A percentile compares a stretch with the other conserved stretches of the same genome.
phyloP scores from a whole-genome alignment of 306 rosid species.

The Mimosa pudica region DNA sequence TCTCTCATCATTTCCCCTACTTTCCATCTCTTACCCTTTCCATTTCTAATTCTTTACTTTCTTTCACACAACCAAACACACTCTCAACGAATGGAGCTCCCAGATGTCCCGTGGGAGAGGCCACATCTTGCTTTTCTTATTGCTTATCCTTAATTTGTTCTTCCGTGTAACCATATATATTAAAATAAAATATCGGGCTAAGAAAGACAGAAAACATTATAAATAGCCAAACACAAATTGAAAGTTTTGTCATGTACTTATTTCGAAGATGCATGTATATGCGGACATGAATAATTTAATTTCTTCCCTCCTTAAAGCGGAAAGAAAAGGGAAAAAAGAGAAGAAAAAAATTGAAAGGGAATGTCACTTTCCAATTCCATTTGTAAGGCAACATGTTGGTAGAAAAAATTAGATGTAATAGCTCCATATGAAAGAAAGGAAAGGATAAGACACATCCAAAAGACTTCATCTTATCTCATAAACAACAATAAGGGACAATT shows the following conservation, averaged over 20 bases:
- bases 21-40: too few species aligned
- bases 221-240: not conserved
- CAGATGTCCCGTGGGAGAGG: not conserved
- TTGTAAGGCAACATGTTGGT: not conserved
- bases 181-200: not conserved
- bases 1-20: too few species aligned
- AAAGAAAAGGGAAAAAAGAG: not conserved
- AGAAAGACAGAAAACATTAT: not conserved
- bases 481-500: not conserved
- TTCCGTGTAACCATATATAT: not conserved
- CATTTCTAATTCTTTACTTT: too few species aligned
- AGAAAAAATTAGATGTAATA: not conserved
- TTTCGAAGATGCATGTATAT: not conserved
- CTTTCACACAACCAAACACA: too few species aligned
- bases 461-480: conserved; percentile 6
- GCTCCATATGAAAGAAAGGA: not conserved
- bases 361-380: not conserved
- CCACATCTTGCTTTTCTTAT: not conserved
- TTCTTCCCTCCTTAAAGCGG: not conserved
- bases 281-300: not conserved
- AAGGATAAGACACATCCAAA: not conserved
- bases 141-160: not conserved
- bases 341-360: not conserved
- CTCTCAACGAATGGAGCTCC: too few species aligned
- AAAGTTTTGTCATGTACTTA: not conserved